These are phyloP conservation scores for Penicillium flavigenum DNA, from an alignment of 495 filamentous ascomycete genomes.

Conservation along the genomic window DNA sequence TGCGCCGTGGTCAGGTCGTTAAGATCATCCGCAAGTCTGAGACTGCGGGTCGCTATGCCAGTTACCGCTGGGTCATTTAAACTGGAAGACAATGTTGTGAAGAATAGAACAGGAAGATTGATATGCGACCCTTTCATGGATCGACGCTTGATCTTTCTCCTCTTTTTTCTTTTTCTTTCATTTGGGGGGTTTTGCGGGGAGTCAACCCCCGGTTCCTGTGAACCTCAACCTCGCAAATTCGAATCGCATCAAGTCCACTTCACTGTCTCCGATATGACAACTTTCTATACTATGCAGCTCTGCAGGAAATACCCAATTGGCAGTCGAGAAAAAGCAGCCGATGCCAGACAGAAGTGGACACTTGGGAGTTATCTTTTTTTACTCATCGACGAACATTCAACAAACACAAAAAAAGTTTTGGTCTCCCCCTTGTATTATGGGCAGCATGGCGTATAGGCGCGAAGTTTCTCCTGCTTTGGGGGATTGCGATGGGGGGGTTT, in stretches of 20 bases:
- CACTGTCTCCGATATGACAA: conserved; percentile 1
- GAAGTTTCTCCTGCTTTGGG: conserved; percentile 32
- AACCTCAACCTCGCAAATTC: conserved; percentile 3
- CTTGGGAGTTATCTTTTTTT: conserved; percentile 18
- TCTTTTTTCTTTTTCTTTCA: neutral
- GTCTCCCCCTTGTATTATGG: conserved; percentile 40
- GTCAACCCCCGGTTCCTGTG: neutral
- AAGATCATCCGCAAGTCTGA: conserved; percentile 91
- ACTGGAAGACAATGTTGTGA: neutral
- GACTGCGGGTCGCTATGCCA: conserved; percentile 56
- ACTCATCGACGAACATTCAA: conserved; percentile 14
- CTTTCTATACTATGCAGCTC: neutral
- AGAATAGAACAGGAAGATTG: neutral
- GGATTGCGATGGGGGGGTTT: conserved; percentile 24
- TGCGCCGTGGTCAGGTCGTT: conserved; percentile 92
- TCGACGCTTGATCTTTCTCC: neutral
- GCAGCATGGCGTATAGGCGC: conserved; percentile 49
- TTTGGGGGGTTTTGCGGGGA: neutral
- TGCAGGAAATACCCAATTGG: neutral
- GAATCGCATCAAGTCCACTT: conserved; percentile 18
- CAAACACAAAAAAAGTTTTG: conserved; percentile 32
- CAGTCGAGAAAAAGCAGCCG: conserved; percentile 1
- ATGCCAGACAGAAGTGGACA: conserved; percentile 12
- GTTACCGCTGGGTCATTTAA: conserved; percentile 66
- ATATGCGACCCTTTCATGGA: neutral